Evolutionary conservation across 139 green algal genomes (phyloP).

Genomic region (Pseudopediastrum boryanum): DNA sequence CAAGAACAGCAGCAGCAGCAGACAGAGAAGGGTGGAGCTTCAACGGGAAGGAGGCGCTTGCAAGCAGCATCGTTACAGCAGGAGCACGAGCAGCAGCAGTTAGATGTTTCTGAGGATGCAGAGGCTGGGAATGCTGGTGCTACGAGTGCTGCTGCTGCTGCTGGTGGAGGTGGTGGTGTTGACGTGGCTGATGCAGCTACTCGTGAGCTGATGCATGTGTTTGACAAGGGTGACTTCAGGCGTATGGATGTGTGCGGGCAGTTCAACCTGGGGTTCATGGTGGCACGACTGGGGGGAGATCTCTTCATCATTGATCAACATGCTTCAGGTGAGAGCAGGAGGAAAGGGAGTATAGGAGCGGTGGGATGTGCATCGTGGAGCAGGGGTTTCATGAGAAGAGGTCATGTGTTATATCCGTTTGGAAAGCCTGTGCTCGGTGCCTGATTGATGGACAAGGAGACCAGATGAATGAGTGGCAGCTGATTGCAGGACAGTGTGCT

Average conservation of each 20-base stretch:
- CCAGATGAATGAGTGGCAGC: too few relatives aligned
- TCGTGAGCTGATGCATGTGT: slow-evolving; percentile 86
- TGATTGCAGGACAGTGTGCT: too few relatives aligned
- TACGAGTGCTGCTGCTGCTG: neutral
- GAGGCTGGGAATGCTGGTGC: neutral
- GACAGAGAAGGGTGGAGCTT: neutral
- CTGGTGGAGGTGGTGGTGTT: slow-evolving; percentile 10
- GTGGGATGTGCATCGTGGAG: too few relatives aligned
- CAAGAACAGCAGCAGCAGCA: slow-evolving; percentile 1
- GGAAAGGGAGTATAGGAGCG: too few relatives aligned
- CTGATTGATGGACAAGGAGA: too few relatives aligned
- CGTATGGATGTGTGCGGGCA: slow-evolving; percentile 78
- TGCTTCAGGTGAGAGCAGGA: slow-evolving; percentile 90
- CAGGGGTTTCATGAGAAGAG: too few relatives aligned
- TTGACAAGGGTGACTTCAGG: slow-evolving; percentile 88
- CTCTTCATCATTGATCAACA: slow-evolving; percentile 99
- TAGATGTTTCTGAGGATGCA: neutral
- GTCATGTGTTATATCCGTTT: too few relatives aligned
- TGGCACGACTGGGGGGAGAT: slow-evolving; percentile 70
- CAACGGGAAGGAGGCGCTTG: neutral
- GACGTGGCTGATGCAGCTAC: slow-evolving; percentile 46
- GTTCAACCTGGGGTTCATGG: slow-evolving; percentile 99
- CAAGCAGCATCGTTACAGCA: slow-evolving; percentile 27
- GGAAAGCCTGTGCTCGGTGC: too few relatives aligned
- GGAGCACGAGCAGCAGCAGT: slow-evolving; percentile 7